Evolutionary conservation across 495 filamentous ascomycete species (phyloP), one percentile per base, ranked within the genome.

Genomic region (Neurospora sp.): DNA sequence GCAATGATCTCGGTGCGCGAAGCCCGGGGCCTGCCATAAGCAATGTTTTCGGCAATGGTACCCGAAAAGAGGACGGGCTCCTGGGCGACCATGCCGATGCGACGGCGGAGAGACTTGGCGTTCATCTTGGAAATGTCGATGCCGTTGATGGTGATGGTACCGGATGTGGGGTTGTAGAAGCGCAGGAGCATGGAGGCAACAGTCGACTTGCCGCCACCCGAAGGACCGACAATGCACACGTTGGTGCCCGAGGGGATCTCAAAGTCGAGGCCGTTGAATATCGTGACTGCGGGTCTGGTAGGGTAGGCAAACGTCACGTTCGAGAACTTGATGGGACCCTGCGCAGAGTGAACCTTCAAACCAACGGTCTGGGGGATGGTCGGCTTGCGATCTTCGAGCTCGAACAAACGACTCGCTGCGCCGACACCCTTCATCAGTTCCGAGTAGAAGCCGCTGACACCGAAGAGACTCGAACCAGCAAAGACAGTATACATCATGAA

Each of bases 391-490:
- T 99, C 96, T 81, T 98, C 94, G 6, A 99, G 86, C 79, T 99
- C 96, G 79, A 99, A 99, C 8, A 99, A 86, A 36, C 96, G 92
- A 78, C 91, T 95, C 15, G 96, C 96, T 43, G 96, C 96, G 76
- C 96, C 96, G 31, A 97, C 96, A 45, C 96, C 96, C 79, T 98
- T 98, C 96, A 98, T 98, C 24, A 99, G 88, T 80, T 99, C 96
- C 11, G 94, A 97, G 84, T 97, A 98, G 84, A 99, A 99, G 76
- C 91, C 93, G 39, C 94, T 96, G 11, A 99, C 84, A 4, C 96
- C 96, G 75, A 98, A 96, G 74, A 99, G 88, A 83, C 91, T 94
- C 34, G 90, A 92, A 10, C 94, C 94, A 24, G 94, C 94, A 82
- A 95, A 98, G 24, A 92, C 94, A 17, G 94, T 93, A 78, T 98